Base-by-base conservation (phyloP, 1,284 basidiomycete species). In the Pterula multifida region DNA sequence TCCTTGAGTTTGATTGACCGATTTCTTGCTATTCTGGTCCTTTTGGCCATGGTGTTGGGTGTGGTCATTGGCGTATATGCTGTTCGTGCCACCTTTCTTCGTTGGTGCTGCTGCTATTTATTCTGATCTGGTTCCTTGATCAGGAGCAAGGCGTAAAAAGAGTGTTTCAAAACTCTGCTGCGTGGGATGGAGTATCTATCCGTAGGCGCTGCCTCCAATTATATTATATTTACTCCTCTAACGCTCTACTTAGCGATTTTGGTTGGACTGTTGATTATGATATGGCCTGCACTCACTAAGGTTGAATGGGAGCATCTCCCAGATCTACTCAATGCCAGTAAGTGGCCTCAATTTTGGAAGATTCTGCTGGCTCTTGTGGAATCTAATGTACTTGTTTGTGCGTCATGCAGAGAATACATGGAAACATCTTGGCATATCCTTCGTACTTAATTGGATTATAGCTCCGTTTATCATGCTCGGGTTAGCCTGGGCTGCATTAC, bases 261-360 rank as follows among this genome's bases (percentile, higher is more conserved):
- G 1, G 69, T 88, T 36, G 87, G 85, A 1, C 76, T 87, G 52
- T 76, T 92, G 22, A 70, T 90, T 49, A 93, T 94, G 90, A 94
- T 93, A 85, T 92, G 87, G 84, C 90, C 90, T 1, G 78, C 85
- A 39, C 73, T 84, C 47, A 80, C 84, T 39, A 85, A 85, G 66
- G 83, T 90, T 9, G 81, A 85, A 59, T 92, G 88, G 61, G 88
- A 91, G 61, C 64, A 71, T 0, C 70, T 92, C 2, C 79, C 81
- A 0, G 54, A 60, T 4, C 65, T 90, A 32, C 39, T 42, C 39
- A 42, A 42, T 9, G 9, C 39, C 39, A n/a, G 39, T 42, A 42
- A n/a, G 39, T 25, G 6, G n/a, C n/a, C 11, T 21, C 12, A 4
- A 15, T 13, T 22, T 19, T 15, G 19, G 15, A 6, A 9, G 13